Evolutionary conservation across 2,329 filamentous ascomycete species (phyloP).

Genomic region (Phoma herbarum): DNA sequence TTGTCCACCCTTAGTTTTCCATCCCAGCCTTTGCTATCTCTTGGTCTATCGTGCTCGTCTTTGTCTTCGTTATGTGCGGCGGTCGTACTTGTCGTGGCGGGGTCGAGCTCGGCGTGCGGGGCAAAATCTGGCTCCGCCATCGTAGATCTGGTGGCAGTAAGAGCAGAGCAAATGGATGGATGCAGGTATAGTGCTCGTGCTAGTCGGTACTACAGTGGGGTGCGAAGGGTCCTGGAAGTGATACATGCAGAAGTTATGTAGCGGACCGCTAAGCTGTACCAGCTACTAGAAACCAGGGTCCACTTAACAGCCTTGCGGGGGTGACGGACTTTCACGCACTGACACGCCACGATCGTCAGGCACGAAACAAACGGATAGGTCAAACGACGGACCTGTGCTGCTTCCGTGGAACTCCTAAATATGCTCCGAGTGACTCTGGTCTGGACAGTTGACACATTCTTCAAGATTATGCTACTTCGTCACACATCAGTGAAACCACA

Average conservation of each 20-base stretch:
- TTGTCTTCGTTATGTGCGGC: slow-evolving; percentile 31
- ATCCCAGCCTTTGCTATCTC: slow-evolving; percentile 73
- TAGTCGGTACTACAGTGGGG: neutral
- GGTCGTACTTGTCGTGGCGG: slow-evolving; percentile 31
- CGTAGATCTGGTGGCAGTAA: neutral
- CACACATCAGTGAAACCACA: neutral
- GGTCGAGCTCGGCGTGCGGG: slow-evolving; percentile 42
- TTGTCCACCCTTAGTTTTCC: slow-evolving; percentile 81
- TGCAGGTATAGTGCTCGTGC: neutral
- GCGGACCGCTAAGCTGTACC: slow-evolving; percentile 28
- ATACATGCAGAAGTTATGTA: slow-evolving; percentile 27
- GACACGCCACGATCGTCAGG: slow-evolving; percentile 25
- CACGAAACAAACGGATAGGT: slow-evolving; percentile 1
- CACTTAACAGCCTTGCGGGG: slow-evolving; percentile 19
- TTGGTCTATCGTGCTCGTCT: slow-evolving; percentile 40
- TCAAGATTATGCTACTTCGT: neutral
- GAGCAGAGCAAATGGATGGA: neutral
- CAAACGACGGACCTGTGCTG: neutral
- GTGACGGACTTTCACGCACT: slow-evolving; percentile 30
- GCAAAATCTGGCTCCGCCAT: slow-evolving; percentile 41
- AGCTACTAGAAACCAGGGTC: slow-evolving; percentile 25
- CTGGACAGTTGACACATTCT: neutral
- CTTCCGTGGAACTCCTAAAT: neutral
- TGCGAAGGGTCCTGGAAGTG: slow-evolving; percentile 8
- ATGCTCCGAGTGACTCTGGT: neutral